These are phyloP conservation scores for Orbilia blumenaviensis DNA, from an alignment of 2,329 filamentous ascomycete species.

Conservation along the genomic window DNA sequence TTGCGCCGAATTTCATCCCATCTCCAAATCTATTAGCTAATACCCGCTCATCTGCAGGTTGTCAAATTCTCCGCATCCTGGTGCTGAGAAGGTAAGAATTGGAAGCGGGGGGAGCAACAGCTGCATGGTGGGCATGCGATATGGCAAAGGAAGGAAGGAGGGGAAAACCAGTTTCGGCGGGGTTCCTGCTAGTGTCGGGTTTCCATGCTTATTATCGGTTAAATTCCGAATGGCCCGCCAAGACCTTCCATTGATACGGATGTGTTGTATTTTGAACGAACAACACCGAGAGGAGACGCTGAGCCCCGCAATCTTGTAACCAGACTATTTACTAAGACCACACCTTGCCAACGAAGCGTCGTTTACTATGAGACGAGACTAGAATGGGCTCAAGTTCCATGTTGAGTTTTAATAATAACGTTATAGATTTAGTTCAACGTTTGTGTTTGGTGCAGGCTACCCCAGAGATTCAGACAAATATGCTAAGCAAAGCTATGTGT, in stretches of 20 bases:
- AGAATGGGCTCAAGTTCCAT: too few species aligned
- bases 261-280: neutral
- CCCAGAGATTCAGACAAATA: too few species aligned
- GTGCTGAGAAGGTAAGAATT: neutral
- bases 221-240: constrained; percentile 4
- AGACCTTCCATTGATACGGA: too few species aligned
- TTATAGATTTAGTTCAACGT: too few species aligned
- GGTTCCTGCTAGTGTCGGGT: constrained; percentile 16
- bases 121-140: constrained; percentile 4
- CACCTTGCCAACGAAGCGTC: too few species aligned
- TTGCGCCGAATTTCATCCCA: constrained; percentile 54
- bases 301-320: too few species aligned
- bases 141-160: constrained; percentile 3
- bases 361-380: too few species aligned
- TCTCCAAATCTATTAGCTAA: constrained; percentile 54
- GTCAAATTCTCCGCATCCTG: constrained; percentile 22
- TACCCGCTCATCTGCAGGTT: constrained; percentile 38
- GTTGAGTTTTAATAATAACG: too few species aligned
- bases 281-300: neutral
- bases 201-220: neutral
- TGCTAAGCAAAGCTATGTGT: too few species aligned
- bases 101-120: neutral
- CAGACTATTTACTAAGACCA: too few species aligned
- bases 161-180: neutral
- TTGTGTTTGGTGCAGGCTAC: too few species aligned